These are phyloP conservation scores for Byssothecium circinans DNA, from an alignment of 2,329 filamentous ascomycete genomes.

Conservation along the genomic window DNA sequence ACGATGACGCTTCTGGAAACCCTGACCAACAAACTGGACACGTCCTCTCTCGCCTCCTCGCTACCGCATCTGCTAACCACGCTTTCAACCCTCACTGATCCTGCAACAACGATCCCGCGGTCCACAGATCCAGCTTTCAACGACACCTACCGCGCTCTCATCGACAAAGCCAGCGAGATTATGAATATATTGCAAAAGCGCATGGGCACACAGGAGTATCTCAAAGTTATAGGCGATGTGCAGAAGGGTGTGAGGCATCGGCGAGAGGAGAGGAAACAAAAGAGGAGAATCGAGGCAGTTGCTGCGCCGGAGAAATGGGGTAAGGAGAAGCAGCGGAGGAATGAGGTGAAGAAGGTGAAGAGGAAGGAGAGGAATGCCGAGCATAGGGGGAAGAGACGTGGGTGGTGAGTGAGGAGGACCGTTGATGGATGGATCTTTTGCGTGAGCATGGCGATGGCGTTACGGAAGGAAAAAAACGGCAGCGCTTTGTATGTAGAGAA, in stretches of 20 bases:
- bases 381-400: conserved; percentile 70
- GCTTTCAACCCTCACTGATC: conserved; percentile 82
- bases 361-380: conserved; percentile 75
- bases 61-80: conserved; percentile 67
- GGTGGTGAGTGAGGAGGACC: conserved; percentile 53
- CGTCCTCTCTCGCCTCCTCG: conserved; percentile 61
- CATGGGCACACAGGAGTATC: conserved; percentile 77
- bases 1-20: conserved; percentile 74
- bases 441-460: conserved; percentile 5
- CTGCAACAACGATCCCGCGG: conserved; percentile 70
- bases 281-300: conserved; percentile 88
- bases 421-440: neutral
- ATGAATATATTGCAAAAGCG: conserved; percentile 84
- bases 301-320: conserved; percentile 72
- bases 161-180: conserved; percentile 71
- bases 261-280: conserved; percentile 73
- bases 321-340: conserved; percentile 75
- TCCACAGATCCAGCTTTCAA: conserved; percentile 72
- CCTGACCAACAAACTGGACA: conserved; percentile 64
- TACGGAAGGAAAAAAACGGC: conserved; percentile 4
- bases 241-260: conserved; percentile 71
- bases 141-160: conserved; percentile 67
- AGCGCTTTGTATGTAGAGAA: neutral
- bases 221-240: conserved; percentile 71
- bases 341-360: conserved; percentile 53